phyloP scores from a whole-genome alignment of 2,329 filamentous ascomycete species.

The Penicillium occitanis region DNA sequence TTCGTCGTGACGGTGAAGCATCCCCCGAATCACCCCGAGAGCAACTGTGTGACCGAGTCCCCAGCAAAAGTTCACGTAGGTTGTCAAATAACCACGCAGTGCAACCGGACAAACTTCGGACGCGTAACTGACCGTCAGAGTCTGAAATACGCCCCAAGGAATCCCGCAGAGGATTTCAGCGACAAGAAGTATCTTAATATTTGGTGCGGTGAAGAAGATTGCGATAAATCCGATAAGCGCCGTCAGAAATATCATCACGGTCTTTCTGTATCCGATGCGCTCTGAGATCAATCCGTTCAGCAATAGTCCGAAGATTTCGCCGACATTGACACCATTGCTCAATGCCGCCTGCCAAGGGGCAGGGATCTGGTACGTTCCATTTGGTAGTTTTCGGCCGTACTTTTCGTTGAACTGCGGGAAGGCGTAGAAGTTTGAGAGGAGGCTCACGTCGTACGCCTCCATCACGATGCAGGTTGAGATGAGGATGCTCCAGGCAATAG shows the following conservation, averaged over 20 bases:
- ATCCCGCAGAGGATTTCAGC: conserved; percentile 54
- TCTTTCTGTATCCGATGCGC: conserved; percentile 37
- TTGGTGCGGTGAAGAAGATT: conserved; percentile 54
- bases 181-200: conserved; percentile 49
- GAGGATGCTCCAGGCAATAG: background rate
- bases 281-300: conserved; percentile 63
- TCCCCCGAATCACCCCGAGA: conserved; percentile 50
- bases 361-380: conserved; percentile 29
- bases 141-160: conserved; percentile 55
- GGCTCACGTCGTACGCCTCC: conserved; percentile 28
- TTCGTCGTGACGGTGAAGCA: conserved; percentile 47
- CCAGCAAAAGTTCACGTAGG: conserved; percentile 48
- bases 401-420: conserved; percentile 33
- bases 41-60: conserved; percentile 52
- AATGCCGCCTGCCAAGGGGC: conserved; percentile 37
- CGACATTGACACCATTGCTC: conserved; percentile 56
- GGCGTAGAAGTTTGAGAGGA: conserved; percentile 26
- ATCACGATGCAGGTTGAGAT: conserved; percentile 24
- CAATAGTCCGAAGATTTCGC: conserved; percentile 65
- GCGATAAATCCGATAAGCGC: conserved; percentile 50
- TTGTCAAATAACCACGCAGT: conserved; percentile 46
- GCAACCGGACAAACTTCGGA: conserved; percentile 48
- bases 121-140: conserved; percentile 46
- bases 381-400: conserved; percentile 26
- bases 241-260: conserved; percentile 49